These are phyloP conservation scores for Phialocephala sp. DNA, from an alignment of 2,329 filamentous ascomycete genomes.

Conservation along the genomic window DNA sequence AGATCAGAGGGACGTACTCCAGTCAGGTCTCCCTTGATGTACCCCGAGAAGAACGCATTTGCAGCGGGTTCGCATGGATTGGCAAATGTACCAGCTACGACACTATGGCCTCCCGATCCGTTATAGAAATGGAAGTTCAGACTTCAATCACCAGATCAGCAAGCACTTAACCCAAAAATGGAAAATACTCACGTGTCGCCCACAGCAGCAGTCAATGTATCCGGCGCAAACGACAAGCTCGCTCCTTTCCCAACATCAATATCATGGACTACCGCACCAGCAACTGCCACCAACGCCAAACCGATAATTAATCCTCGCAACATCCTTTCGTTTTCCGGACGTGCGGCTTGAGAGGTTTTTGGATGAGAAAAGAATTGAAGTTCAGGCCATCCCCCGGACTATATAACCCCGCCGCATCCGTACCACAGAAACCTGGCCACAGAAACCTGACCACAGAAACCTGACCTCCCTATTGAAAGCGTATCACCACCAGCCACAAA, in stretches of 20 bases:
- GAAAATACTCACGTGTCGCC: slow-evolving; percentile 18
- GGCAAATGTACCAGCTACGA: slow-evolving; percentile 45
- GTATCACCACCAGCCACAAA: background rate
- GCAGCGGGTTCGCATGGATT: slow-evolving; percentile 41
- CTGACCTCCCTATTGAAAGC: background rate
- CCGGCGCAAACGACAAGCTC: slow-evolving; percentile 15
- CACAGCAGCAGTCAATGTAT: slow-evolving; percentile 14
- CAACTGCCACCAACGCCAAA: background rate
- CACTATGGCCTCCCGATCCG: slow-evolving; percentile 55
- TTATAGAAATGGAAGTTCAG: slow-evolving; percentile 52
- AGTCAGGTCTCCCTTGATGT: slow-evolving; percentile 20
- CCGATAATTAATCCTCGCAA: background rate
- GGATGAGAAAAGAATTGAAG: background rate
- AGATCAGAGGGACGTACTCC: slow-evolving; percentile 22
- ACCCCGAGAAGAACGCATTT: slow-evolving; percentile 32
- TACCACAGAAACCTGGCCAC: background rate
- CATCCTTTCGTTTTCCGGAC: background rate
- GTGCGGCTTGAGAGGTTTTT: background rate
- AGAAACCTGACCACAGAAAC: slow-evolving; percentile 2
- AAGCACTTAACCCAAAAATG: background rate
- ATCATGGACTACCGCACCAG: slow-evolving; percentile 3
- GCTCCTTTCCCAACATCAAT: slow-evolving; percentile 20
- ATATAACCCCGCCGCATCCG: slow-evolving; percentile 11
- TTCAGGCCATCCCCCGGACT: background rate
- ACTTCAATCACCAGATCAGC: slow-evolving; percentile 16